Percentiles rank a stretch among this genome's conserved stretches.
Evolutionary conservation across 2,329 filamentous ascomycete species (phyloP).

Genomic region (Monosporascus sp.): DNA sequence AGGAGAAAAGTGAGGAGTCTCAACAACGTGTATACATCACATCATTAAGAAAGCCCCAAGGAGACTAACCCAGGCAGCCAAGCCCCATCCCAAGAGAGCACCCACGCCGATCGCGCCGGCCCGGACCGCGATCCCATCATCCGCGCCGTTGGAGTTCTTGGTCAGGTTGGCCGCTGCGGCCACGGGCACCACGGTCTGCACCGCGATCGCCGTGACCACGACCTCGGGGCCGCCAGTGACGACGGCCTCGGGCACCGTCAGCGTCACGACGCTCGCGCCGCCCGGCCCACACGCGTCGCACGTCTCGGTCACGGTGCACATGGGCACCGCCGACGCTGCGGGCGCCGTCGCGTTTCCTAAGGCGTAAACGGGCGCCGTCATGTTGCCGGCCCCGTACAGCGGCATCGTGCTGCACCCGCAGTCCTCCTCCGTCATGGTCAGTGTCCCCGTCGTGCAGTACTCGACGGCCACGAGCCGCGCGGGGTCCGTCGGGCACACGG

Average conservation of each 20-base stretch:
- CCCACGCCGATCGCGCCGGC: slow-evolving; percentile 2
- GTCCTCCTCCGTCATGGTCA: slow-evolving; percentile 12
- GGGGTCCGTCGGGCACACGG: slow-evolving; percentile 28
- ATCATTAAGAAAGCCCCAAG: slow-evolving; percentile 17
- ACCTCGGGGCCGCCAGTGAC: slow-evolving; percentile 2
- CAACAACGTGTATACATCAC: slow-evolving; percentile 16
- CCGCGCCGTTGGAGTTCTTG: neutral
- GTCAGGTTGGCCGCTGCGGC: slow-evolving; percentile 1
- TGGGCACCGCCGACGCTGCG: slow-evolving; percentile 12
- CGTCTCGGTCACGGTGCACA: slow-evolving; percentile 22
- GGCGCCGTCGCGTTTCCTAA: neutral
- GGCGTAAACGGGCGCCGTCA: neutral
- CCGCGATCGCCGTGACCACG: slow-evolving; percentile 10
- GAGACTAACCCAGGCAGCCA: slow-evolving; percentile 17
- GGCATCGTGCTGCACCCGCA: slow-evolving; percentile 20
- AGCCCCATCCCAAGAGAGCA: slow-evolving; percentile 10
- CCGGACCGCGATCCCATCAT: slow-evolving; percentile 5
- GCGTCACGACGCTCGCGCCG: slow-evolving; percentile 27
- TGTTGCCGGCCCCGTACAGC: neutral
- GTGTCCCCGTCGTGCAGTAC: slow-evolving; percentile 25
- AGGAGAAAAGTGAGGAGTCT: too few relatives aligned
- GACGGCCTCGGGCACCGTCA: slow-evolving; percentile 26
- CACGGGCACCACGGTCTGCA: slow-evolving; percentile 22
- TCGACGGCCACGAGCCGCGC: slow-evolving; percentile 25
- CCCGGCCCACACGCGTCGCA: slow-evolving; percentile 26